A percentile compares a stretch with the other conserved stretches of the same genome.
Evolutionary conservation across 805 yeast genomes (phyloP).

Genomic region (Candida railenensis): DNA sequence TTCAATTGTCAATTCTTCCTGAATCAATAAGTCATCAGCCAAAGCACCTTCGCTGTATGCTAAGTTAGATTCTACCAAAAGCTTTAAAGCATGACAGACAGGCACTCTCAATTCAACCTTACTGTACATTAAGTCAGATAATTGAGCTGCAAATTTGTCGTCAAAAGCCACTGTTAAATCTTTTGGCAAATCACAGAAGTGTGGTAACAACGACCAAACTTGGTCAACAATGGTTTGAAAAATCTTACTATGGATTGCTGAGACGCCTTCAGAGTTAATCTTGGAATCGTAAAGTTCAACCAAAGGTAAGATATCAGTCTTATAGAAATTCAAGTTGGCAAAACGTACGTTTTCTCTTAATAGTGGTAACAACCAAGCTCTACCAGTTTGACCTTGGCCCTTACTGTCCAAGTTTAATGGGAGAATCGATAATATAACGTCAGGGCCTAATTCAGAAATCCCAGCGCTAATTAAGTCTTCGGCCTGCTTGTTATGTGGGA

Average conservation of each 20-base stretch:
- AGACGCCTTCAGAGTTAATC: conserved; percentile 52
- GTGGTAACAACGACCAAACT: conserved; percentile 88
- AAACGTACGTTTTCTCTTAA: conserved; percentile 81
- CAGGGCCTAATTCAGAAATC: conserved; percentile 82
- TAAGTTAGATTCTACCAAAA: conserved; percentile 73
- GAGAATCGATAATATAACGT: conserved; percentile 64
- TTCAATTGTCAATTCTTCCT: conserved; percentile 57
- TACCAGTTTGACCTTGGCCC: conserved; percentile 59
- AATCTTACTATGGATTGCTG: conserved; percentile 56
- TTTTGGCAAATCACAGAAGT: conserved; percentile 80
- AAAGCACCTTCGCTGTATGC: conserved; percentile 61
- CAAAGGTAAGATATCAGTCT: conserved; percentile 64
- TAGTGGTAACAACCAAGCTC: conserved; percentile 94
- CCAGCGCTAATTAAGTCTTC: conserved; percentile 82
- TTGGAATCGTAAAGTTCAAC: conserved; percentile 53
- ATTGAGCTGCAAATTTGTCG: conserved; percentile 71
- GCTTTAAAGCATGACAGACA: conserved; percentile 80
- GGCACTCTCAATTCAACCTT: conserved; percentile 72
- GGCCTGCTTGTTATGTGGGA: conserved; percentile 68
- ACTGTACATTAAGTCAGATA: conserved; percentile 74
- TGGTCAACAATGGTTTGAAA: conserved; percentile 86
- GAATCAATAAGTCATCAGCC: conserved; percentile 54
- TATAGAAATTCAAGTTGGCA: conserved; percentile 66
- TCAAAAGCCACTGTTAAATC: conserved; percentile 68
- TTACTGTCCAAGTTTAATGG: conserved; percentile 68